Base-by-base conservation (phyloP, 345 rosid genomes). In the Murraya koenigii region DNA sequence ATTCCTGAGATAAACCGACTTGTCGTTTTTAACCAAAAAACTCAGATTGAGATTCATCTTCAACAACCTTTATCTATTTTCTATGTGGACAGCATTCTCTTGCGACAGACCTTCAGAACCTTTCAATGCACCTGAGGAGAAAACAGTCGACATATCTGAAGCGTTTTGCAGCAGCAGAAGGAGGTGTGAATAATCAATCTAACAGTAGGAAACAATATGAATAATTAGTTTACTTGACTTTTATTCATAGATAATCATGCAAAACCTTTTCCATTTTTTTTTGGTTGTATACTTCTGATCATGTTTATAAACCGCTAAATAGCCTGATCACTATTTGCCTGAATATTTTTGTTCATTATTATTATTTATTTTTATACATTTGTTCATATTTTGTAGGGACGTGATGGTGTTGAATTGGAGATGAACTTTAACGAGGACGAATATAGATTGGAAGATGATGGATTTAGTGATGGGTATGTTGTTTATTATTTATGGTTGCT, bases 131-230 rank as follows among this genome's bases (percentile, higher is more conserved):
- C 86, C 94, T 94, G 6, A 95, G 98, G 63, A 97, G 84, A 87
- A 97, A 97, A 81, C 99, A 94, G 61, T 94, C 98, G 38, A 90
- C 90, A n/a, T 94, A 93, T 80, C 81, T 97, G 86, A 93, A 90
- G 83, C 92, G 91, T 30, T 89, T 89, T 97, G 82, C 90, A 93
- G 84, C 94, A 88, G 80, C 97, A 94, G 80, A 91, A 86, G 66
- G 98, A 96, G 97, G 99, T 96, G 23, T 26, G 78, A 44, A 63
- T 13, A 30, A 62, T 39, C 74, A 59, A 69, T 75, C 54, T 75
- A 58, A 47, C 47, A 11, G 60, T 17, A 28, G 58, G 70, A 32
- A 44, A 44, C 69, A 47, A 44, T 63, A 63, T 17, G 17, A 55
- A 5, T 47, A 11, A 22, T 6, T 22, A 41, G 26, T n/a, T 11